phyloP scores from a whole-genome alignment of 2,329 filamentous ascomycete species.

The Lachnellula cervina region DNA sequence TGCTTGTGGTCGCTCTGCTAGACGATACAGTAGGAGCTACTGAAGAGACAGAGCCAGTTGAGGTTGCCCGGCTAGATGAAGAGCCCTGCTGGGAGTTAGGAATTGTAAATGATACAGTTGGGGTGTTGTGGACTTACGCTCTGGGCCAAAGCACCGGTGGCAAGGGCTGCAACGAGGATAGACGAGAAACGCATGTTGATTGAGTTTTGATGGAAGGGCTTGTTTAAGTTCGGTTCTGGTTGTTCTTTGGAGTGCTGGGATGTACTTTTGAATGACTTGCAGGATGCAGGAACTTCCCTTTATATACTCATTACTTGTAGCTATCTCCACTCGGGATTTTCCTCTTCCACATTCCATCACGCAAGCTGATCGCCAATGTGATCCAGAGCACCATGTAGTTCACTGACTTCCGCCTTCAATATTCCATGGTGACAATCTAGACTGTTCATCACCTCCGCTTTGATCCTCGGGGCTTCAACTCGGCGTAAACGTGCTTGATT shows the following conservation, averaged over 20 bases:
- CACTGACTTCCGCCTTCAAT: background rate
- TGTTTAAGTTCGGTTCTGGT: background rate
- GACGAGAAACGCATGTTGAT: constrained; percentile 16
- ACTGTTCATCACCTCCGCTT: background rate
- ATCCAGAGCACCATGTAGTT: background rate
- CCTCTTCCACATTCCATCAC: background rate
- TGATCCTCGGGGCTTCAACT: background rate
- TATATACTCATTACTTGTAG: background rate
- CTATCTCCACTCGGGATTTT: background rate
- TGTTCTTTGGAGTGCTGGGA: background rate
- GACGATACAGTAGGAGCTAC: background rate
- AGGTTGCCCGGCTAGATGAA: background rate
- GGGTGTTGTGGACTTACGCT: constrained; percentile 3
- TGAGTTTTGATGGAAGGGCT: background rate
- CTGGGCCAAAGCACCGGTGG: constrained; percentile 12
- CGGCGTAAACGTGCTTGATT: background rate
- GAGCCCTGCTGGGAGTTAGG: background rate
- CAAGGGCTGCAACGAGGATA: constrained; percentile 10
- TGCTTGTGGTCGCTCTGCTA: background rate
- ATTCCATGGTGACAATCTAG: background rate
- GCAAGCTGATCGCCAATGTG: background rate
- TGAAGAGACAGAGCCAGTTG: background rate
- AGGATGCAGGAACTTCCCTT: background rate
- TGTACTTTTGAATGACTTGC: too few relatives aligned
- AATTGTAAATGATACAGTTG: background rate